Conservation (phyloP, 768 basidiomycete species). For the Amyloporia xantha region DNA sequence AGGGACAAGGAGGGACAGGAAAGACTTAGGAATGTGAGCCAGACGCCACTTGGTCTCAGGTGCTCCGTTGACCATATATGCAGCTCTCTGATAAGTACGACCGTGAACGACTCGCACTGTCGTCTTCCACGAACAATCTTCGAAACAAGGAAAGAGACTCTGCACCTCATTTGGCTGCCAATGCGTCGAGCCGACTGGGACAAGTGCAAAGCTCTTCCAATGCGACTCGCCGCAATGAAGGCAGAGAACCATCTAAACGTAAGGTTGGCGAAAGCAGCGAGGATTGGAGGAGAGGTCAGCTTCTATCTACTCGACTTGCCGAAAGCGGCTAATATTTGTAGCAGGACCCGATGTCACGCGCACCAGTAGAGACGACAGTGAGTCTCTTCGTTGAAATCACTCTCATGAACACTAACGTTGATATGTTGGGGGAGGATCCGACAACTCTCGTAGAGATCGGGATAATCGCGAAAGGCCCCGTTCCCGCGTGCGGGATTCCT, state of each 20-base stretch:
- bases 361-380: slow-evolving; percentile 57
- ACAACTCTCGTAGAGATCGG: no score
- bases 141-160: slow-evolving; percentile 64
- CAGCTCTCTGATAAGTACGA: slow-evolving; percentile 87
- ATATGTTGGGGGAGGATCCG: slow-evolving; percentile 42
- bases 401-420: slow-evolving; percentile 6
- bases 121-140: slow-evolving; percentile 33
- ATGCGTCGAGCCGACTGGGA: slow-evolving; percentile 36
- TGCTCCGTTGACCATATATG: slow-evolving; percentile 7
- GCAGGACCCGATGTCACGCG: slow-evolving; percentile 45
- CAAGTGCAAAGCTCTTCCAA: slow-evolving; percentile 25
- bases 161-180: slow-evolving; percentile 48
- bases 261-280: slow-evolving; percentile 70
- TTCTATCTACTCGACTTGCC: not conserved
- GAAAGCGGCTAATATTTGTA: not conserved
- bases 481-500: slow-evolving; percentile 59
- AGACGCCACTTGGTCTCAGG: no score
- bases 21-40: slow-evolving; percentile 66
- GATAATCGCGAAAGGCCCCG: slow-evolving; percentile 61
- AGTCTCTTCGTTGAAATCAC: slow-evolving; percentile 16
- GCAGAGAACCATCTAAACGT: slow-evolving; percentile 55
- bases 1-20: slow-evolving; percentile 76
- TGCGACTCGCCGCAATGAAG: slow-evolving; percentile 48
- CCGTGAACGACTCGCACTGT: slow-evolving; percentile 65
- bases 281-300: slow-evolving; percentile 80